Conservation (phyloP, 2,329 filamentous ascomycete species). For the Fusarium sp. region DNA sequence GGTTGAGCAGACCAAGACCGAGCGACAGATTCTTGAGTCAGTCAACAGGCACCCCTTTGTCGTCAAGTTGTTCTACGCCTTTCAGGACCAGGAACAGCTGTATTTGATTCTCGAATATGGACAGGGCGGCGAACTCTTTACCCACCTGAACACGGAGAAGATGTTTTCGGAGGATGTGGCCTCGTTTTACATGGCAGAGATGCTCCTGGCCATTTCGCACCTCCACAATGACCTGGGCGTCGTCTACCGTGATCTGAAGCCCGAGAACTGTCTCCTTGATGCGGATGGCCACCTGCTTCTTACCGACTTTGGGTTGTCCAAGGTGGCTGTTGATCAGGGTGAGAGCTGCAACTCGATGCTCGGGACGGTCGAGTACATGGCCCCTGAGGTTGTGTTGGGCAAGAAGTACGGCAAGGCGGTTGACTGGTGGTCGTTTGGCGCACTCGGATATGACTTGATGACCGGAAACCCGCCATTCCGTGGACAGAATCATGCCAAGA, state of each 20-base stretch:
- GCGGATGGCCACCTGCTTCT: constrained; percentile 90
- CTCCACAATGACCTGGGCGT: constrained; percentile 93
- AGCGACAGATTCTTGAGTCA: constrained; percentile 93
- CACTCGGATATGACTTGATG: constrained; percentile 90
- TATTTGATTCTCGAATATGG: constrained; percentile 98
- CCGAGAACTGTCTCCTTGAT: constrained; percentile 96
- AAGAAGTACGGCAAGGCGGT: constrained; percentile 93
- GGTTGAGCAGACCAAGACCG: constrained; percentile 97
- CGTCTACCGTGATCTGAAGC: constrained; percentile 96
- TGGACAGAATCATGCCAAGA: constrained; percentile 91
- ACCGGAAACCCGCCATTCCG: constrained; percentile 93
- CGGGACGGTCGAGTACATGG: constrained; percentile 99
- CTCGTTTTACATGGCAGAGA: constrained; percentile 98
- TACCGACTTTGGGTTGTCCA: constrained; percentile 96
- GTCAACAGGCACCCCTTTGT: constrained; percentile 98
- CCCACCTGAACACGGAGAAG: constrained; percentile 91
- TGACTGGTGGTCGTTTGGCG: constrained; percentile 98
- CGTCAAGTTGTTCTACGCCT: constrained; percentile 97
- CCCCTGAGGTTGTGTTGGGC: constrained; percentile 90
- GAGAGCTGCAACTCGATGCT: constrained; percentile 88
- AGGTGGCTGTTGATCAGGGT: constrained; percentile 79
- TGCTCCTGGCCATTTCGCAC: constrained; percentile 93
- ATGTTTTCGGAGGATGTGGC: constrained; percentile 94
- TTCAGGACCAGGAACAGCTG: constrained; percentile 97
- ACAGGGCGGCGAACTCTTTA: constrained; percentile 95